Percentiles rank a stretch among this genome's conserved stretches.
Conservation (phyloP, 768 basidiomycete species). For the Collybia mongolica region DNA sequence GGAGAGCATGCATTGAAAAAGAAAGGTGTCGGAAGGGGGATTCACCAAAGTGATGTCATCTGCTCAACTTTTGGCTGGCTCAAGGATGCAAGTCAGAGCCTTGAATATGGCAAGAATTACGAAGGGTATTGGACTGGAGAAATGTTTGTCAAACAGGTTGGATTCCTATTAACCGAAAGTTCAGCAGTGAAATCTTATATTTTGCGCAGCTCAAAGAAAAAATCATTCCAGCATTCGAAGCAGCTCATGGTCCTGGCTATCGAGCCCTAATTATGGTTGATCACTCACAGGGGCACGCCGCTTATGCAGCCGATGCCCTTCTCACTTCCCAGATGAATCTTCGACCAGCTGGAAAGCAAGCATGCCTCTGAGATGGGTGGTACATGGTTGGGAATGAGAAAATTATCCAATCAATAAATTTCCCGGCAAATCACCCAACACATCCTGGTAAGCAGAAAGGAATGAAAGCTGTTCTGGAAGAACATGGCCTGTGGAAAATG, state of each 20-base stretch:
- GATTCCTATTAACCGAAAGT: neutral
- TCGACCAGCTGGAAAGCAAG: constrained; percentile 38
- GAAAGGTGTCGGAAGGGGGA: constrained; percentile 34
- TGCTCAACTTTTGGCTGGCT: constrained; percentile 30
- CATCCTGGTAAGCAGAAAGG: constrained; percentile 23
- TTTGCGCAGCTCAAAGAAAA: constrained; percentile 20
- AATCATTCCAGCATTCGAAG: constrained; percentile 28
- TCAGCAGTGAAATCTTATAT: neutral
- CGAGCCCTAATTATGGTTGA: constrained; percentile 37
- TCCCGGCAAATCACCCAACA: constrained; percentile 28
- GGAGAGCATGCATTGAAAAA: constrained; percentile 31
- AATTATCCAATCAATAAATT: constrained; percentile 32
- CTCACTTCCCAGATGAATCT: constrained; percentile 32
- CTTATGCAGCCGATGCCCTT: constrained; percentile 36
- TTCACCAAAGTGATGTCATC: constrained; percentile 38
- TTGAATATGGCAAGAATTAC: constrained; percentile 45
- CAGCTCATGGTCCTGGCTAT: constrained; percentile 27
- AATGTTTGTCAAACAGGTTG: constrained; percentile 18
- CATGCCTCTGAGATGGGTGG: constrained; percentile 29
- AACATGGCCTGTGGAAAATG: too few species aligned
- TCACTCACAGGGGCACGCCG: constrained; percentile 40
- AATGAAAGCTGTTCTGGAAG: too few species aligned
- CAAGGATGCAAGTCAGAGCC: constrained; percentile 25
- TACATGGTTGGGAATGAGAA: constrained; percentile 19
- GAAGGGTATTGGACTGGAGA: constrained; percentile 37